Evolutionary conservation across 805 yeast species (phyloP).

Genomic region (Alloascoidea hylecoeti): DNA sequence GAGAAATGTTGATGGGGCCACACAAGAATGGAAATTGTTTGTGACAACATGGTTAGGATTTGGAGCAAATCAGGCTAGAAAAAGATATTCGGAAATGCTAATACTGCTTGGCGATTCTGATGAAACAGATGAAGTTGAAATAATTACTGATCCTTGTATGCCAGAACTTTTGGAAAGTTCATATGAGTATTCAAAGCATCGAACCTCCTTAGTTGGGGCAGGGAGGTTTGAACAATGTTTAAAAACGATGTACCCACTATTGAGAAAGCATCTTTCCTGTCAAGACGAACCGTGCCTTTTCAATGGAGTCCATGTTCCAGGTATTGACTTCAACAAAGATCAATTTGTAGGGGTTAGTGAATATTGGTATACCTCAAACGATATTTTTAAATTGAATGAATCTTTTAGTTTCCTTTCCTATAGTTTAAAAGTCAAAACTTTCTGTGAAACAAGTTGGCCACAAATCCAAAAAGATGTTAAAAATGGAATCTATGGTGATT

Average conservation of each 20-base stretch:
- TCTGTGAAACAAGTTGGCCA: slow-evolving; percentile 70
- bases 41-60: slow-evolving; percentile 96
- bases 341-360: slow-evolving; percentile 90
- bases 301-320: slow-evolving; percentile 92
- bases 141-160: slow-evolving; percentile 2
- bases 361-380: slow-evolving; percentile 95
- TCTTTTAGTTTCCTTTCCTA: slow-evolving; percentile 66
- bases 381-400: slow-evolving; percentile 80
- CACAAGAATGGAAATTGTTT: slow-evolving; percentile 72
- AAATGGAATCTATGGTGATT: slow-evolving; percentile 38
- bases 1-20: slow-evolving; percentile 54
- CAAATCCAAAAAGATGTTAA: slow-evolving; percentile 30
- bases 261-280: slow-evolving; percentile 73
- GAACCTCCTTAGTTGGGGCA: slow-evolving; percentile 35
- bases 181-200: not conserved
- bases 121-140: not conserved
- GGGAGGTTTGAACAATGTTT: slow-evolving; percentile 73
- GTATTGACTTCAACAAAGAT: slow-evolving; percentile 62
- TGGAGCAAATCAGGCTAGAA: slow-evolving; percentile 91
- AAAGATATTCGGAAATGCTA: slow-evolving; percentile 48
- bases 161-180: not conserved
- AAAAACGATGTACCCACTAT: slow-evolving; percentile 56
- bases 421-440: slow-evolving; percentile 48
- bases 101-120: slow-evolving; percentile 6
- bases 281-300: slow-evolving; percentile 81